A percentile compares a stretch with the other conserved stretches of the same genome.
Evolutionary conservation across 305 asterid species (phyloP).

Genomic region (Solanum hybrid): DNA sequence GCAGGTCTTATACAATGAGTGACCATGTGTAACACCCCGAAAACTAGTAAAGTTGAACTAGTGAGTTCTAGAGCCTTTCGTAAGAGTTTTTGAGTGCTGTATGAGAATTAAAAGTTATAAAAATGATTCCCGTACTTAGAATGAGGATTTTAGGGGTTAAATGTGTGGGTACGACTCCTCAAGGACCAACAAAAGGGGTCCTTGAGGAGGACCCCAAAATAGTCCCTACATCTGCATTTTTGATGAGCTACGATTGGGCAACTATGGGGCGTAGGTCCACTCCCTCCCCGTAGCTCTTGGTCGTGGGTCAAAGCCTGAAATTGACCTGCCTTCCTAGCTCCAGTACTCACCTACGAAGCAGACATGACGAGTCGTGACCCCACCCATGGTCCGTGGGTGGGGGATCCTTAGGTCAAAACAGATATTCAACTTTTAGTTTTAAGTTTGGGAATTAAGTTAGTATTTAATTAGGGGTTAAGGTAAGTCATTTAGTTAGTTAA

Average conservation of each 20-base stretch:
- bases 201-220: not conserved
- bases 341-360: not conserved
- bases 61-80: not conserved
- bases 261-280: not conserved
- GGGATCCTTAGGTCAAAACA: too few species aligned
- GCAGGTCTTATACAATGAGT: not conserved
- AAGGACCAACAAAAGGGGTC: not conserved
- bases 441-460: too few species aligned
- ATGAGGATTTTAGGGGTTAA: not conserved
- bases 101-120: not conserved
- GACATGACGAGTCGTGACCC: too few species aligned
- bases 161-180: not conserved
- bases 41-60: not conserved
- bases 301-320: not conserved
- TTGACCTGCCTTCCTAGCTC: not conserved
- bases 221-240: not conserved
- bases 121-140: not conserved
- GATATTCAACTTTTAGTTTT: too few species aligned
- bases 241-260: not conserved
- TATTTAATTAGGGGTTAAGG: too few species aligned
- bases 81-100: not conserved
- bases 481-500: too few species aligned
- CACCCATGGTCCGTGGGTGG: too few species aligned
- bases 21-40: not conserved
- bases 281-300: not conserved